Percentiles rank a stretch among this genome's conserved stretches.
These are phyloP conservation scores for Parathielavia hyrcaniae DNA, from an alignment of 495 filamentous ascomycete species.

Conservation along the genomic window DNA sequence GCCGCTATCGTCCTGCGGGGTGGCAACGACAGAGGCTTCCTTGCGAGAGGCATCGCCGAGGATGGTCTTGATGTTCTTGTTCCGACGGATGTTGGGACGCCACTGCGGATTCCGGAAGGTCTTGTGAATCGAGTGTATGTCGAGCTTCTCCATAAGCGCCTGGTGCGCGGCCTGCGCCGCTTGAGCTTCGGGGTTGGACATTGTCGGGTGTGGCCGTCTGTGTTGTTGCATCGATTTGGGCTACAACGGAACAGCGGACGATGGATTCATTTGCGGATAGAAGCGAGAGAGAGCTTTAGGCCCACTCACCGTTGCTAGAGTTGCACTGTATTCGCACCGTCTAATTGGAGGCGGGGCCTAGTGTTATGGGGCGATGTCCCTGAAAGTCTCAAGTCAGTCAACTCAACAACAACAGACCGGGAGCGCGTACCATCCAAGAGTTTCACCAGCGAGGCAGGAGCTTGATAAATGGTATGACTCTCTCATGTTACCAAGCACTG, in stretches of 20 bases:
- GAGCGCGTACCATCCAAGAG: too few species aligned
- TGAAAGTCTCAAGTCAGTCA: too few species aligned
- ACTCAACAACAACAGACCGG: too few species aligned
- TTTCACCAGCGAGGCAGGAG: too few species aligned
- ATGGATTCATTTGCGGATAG: too few species aligned
- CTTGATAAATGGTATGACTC: background rate
- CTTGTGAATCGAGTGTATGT: constrained; percentile 73
- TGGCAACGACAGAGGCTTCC: constrained; percentile 69
- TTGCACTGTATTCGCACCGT: too few species aligned
- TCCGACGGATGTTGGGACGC: constrained; percentile 88
- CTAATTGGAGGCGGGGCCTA: too few species aligned
- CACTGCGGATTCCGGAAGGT: constrained; percentile 83
- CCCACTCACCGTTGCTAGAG: too few species aligned
- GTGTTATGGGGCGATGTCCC: too few species aligned
- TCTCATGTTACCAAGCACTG: background rate
- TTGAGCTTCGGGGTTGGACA: constrained; percentile 32
- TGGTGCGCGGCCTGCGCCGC: constrained; percentile 47
- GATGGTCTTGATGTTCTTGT: constrained; percentile 97
- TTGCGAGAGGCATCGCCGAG: constrained; percentile 82
- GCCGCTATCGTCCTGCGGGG: constrained; percentile 71
- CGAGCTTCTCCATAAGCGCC: constrained; percentile 72
- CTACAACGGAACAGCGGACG: too few species aligned
- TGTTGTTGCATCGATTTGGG: background rate
- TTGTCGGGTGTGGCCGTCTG: constrained; percentile 19
- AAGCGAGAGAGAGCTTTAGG: too few species aligned